phyloP scores from a whole-genome alignment of 768 basidiomycete species.

The Boletus reticulatus region DNA sequence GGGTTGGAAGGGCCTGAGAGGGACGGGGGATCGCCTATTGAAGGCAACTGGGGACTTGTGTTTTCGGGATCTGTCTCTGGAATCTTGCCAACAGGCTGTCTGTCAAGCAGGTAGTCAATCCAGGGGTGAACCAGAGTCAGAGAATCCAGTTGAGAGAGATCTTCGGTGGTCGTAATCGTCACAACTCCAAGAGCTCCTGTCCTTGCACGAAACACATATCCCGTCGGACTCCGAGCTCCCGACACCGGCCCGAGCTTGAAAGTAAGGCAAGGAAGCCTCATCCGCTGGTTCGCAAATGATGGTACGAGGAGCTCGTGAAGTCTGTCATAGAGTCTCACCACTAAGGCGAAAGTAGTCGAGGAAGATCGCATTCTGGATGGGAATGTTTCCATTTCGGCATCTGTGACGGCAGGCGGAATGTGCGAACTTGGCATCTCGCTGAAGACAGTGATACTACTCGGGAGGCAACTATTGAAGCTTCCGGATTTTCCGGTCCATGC shows the following conservation, averaged over 20 bases:
- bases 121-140: constrained; percentile 1
- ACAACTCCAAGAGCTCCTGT: background rate
- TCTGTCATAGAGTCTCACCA: background rate
- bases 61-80: background rate
- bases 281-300: background rate
- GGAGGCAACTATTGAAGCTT: background rate
- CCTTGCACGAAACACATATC: background rate
- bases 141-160: background rate
- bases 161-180: constrained; percentile 3
- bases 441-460: background rate
- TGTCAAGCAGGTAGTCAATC: constrained; percentile 6
- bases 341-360: background rate
- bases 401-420: background rate
- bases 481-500: background rate
- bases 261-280: constrained; percentile 1
- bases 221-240: background rate
- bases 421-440: background rate
- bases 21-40: background rate
- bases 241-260: background rate
- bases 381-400: background rate
- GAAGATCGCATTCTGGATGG: background rate
- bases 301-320: background rate
- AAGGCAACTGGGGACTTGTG: background rate
- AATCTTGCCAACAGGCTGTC: background rate
- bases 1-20: background rate